Evolutionary conservation across 2,329 filamentous ascomycete genomes (phyloP).

Genomic region (Colletotrichum sp.): DNA sequence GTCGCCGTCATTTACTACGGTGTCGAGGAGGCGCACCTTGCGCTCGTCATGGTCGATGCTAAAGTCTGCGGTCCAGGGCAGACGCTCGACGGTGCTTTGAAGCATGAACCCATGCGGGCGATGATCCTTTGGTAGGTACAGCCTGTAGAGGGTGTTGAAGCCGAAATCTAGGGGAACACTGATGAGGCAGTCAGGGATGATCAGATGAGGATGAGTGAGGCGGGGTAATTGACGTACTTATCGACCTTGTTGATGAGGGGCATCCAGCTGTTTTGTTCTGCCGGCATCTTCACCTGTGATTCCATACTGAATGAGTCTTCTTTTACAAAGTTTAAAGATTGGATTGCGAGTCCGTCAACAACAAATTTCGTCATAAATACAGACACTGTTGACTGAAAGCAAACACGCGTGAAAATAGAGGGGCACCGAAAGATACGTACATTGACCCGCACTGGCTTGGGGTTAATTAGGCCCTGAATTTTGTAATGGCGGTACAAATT

Average conservation of each 20-base stretch:
- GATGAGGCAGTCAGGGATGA: background rate
- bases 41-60: constrained; percentile 34
- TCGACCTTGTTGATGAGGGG: constrained; percentile 43
- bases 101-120: constrained; percentile 56
- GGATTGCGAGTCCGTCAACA: background rate
- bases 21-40: constrained; percentile 34
- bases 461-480: background rate
- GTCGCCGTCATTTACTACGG: constrained; percentile 23
- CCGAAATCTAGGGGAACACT: constrained; percentile 54
- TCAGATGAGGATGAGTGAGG: background rate
- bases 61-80: constrained; percentile 52
- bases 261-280: background rate
- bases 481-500: background rate
- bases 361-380: background rate
- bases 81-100: constrained; percentile 45
- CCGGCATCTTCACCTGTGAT: background rate
- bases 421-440: background rate
- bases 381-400: background rate
- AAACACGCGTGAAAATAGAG: background rate
- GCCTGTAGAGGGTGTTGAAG: constrained; percentile 47
- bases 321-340: background rate
- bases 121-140: constrained; percentile 48
- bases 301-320: background rate
- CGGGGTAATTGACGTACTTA: constrained; percentile 37
- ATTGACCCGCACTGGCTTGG: background rate